These are phyloP conservation scores for Alternaria dauci DNA, from an alignment of 2,329 filamentous ascomycete species.

Conservation along the genomic window DNA sequence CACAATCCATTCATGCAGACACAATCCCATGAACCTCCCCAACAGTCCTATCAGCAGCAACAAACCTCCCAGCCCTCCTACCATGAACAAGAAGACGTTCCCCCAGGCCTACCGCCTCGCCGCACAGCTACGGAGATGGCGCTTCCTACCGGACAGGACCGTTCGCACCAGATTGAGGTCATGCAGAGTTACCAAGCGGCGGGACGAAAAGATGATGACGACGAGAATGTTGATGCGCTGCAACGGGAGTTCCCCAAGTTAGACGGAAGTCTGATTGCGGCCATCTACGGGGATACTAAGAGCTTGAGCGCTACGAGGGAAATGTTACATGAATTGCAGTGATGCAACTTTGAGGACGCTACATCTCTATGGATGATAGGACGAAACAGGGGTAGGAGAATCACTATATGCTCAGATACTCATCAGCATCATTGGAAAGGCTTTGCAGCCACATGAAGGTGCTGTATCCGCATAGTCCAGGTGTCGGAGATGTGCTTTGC, in stretches of 20 bases:
- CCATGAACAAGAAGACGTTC: conserved; percentile 19
- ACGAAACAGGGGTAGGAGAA: neutral
- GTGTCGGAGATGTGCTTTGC: neutral
- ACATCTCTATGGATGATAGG: neutral
- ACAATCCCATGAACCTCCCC: conserved; percentile 14
- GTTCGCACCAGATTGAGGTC: conserved; percentile 54
- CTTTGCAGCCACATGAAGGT: neutral
- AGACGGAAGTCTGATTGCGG: conserved; percentile 56
- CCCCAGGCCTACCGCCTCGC: conserved; percentile 39
- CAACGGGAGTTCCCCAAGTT: conserved; percentile 55
- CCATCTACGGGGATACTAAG: conserved; percentile 56
- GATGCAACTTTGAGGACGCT: neutral
- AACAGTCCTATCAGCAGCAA: conserved; percentile 16
- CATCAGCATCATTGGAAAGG: neutral
- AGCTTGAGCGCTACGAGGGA: conserved; percentile 55
- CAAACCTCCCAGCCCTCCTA: conserved; percentile 12
- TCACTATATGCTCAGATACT: neutral
- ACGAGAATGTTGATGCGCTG: conserved; percentile 53
- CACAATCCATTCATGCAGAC: conserved; percentile 15
- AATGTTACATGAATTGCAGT: conserved; percentile 53
- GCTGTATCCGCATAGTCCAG: neutral
- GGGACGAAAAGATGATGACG: conserved; percentile 49
- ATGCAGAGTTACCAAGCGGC: conserved; percentile 52
- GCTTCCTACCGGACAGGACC: conserved; percentile 53
- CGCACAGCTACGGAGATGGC: conserved; percentile 48